Base-by-base conservation (phyloP, 768 basidiomycete genomes). In the Suillus cothurnatus region DNA sequence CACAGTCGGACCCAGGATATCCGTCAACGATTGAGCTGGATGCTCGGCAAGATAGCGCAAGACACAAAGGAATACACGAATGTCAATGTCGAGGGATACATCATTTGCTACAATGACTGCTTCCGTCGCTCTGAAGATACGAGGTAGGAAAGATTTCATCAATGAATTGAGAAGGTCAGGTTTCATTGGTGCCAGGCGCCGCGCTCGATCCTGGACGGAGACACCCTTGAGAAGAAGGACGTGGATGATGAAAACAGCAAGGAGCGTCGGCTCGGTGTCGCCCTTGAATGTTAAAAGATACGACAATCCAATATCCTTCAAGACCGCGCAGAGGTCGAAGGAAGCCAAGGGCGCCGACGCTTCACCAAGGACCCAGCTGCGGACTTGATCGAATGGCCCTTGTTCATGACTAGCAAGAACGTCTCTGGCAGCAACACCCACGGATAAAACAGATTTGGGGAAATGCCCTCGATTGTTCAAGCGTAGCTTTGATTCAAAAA, bases 11-110 rank as follows among this genome's bases (percentile, higher is more conserved):
- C 78, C 80, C 19, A 80, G 43, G 31, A 83, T 52, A 9, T 76
- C 64, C 23, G 58, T 62, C 12, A 75, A 15, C 4, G 76, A 68
- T 23, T 73, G 43, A 0, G 59, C 58, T 21, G 61, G 61, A 32
- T 76, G 66, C 17, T 71, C 60, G 8, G 79, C 71, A 26, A 80
- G 43, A 67, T 80, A 78, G 14, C 74, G 74, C 45, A 88, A 61
- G 28, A 88, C 74, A 19, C 79, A 72, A 19, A 78, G 62, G 70
- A 86, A 89, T 12, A 88, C 72, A 41, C 81, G 77, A 17, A 84
- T 84, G 68, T 90, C 89, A 7, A 89, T 61, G 61, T 87, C 84
- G n/a, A 83, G 66, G 45, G 74, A 67, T 45, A 70, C 62, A 34
- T 65, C 62, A 8, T 71, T 63, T 5, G 66, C 61, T 19, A 72